Evolutionary conservation across 371 early-diverging fungal species (phyloP), one percentile per base, ranked within the genome.

Genomic region (Mucor piriformis): DNA sequence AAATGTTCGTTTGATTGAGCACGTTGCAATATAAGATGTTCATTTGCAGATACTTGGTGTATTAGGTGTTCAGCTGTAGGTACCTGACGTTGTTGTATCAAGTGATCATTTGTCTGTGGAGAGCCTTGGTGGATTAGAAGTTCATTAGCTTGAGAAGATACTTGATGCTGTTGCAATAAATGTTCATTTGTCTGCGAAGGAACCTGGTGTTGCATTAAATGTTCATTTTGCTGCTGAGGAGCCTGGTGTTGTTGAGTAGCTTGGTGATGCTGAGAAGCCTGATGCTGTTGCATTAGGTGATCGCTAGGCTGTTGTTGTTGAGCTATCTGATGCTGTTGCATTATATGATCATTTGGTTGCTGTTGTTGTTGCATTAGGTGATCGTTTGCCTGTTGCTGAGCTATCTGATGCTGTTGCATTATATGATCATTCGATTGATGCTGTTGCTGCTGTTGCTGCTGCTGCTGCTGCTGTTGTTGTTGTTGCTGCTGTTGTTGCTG

Each of bases 261-360:
- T 2, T 55, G 56, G 0, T 55, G 56, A 5, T 42, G 56, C 32
- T 55, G 43, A n/a, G n/a, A n/a, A n/a, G n/a, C n/a, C n/a, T n/a
- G n/a, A n/a, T n/a, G 29, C 7, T 29, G 29, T 29, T 29, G 29
- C 29, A 29, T 29, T 3, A 29, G 3, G 29, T 29, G 29, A 5
- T 29, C 29, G 7, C 7, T 29, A 29, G 29, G 29, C 29, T 29
- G 29, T 29, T 29, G 29, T 29, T 29, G 29, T 29, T 29, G 29
- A 29, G 29, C 29, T 5, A 29, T 3, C 24, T 55, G 56, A 0
- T 55, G 56, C n/a, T 42, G 56, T 46, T 55, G 43, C n/a, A 32
- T 2, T n/a, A 50, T 2, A 15, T 29, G 33, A 12, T 50, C 50
- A 50, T 15, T 29, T n/a, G n/a, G n/a, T 29, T 29, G 29, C 29